These are phyloP conservation scores for Salix dunnii DNA, from an alignment of 345 rosid genomes.

Conservation along the genomic window DNA sequence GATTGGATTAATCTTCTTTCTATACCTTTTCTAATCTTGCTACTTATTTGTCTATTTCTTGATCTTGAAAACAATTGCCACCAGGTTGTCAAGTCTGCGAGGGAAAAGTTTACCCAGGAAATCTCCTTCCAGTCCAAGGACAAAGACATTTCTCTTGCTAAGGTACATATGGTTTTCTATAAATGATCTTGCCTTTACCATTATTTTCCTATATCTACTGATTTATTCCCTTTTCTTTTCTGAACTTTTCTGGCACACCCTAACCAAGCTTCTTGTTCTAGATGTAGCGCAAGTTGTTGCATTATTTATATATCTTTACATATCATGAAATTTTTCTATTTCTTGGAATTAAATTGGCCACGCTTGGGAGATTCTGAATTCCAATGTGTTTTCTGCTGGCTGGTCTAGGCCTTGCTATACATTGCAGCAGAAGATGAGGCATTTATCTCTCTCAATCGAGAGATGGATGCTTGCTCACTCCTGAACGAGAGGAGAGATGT, in stretches of 20 bases:
- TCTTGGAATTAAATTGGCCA: neutral
- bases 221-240: neutral
- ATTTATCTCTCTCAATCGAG: slow-evolving; percentile 48
- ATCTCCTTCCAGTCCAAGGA: slow-evolving; percentile 73
- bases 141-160: slow-evolving; percentile 71
- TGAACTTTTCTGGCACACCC: neutral
- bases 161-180: slow-evolving; percentile 35
- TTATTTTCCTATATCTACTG: neutral
- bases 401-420: slow-evolving; percentile 62
- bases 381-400: slow-evolving; percentile 11
- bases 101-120: slow-evolving; percentile 65
- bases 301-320: neutral
- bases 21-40: neutral
- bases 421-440: slow-evolving; percentile 96
- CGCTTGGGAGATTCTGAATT: slow-evolving; percentile 3
- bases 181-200: neutral
- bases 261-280: neutral
- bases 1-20: slow-evolving; percentile 1
- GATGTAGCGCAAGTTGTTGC: neutral
- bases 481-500: slow-evolving; percentile 45
- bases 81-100: slow-evolving; percentile 61
- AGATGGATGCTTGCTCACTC: slow-evolving; percentile 54
- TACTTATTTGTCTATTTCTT: slow-evolving; percentile 15
- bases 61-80: slow-evolving; percentile 8
- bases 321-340: neutral